Base-by-base conservation (phyloP, 1,284 basidiomycete species). In the Marasmius oreades region DNA sequence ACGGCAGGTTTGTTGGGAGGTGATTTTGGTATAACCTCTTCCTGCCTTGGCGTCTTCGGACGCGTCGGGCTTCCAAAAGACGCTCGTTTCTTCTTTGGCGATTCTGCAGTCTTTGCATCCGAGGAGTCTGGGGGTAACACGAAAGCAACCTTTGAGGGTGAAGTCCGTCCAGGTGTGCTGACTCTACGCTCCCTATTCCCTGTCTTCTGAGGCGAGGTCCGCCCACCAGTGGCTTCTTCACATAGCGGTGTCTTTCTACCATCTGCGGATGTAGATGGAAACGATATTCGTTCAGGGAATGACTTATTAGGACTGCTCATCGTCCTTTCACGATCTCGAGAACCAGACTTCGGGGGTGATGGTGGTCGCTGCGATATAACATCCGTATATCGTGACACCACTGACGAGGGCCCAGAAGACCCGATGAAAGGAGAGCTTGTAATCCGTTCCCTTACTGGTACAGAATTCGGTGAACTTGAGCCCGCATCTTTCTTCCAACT, bases 161-260 rank as follows among this genome's bases (percentile, higher is more conserved):
- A 50, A 22, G 47, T 33, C 23, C 24, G 26, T 33, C 58, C 53
- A 56, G 79, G 68, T 12, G 71, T 69, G 64, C 69, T 80, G 45
- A 69, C 66, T 1, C 74, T 77, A 50, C 77, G 72, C 59, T 77
- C 73, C 44, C 76, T 72, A 52, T 65, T 61, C 59, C 69, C 64
- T 53, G 66, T 64, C 57, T 64, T 72, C 63, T 67, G 68, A 47
- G 69, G 67, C 7, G 73, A 72, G 46, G 68, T 45, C 52, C 63
- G 60, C 18, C 66, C 39, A 24, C 37, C 26, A n/a, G 23, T 26
- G 18, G 20, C 10, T 28, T 44, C 37, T 24, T 44, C 52, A 18
- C 16, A 11, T n/a, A 42, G 33, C 14, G 54, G 42, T 10, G 39
- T 36, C 36, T 42, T 53, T 3, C 39, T 33, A 39, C 23, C 44